phyloP scores from a whole-genome alignment of 2,329 filamentous ascomycete genomes.

The Calonectria hawksworthii region DNA sequence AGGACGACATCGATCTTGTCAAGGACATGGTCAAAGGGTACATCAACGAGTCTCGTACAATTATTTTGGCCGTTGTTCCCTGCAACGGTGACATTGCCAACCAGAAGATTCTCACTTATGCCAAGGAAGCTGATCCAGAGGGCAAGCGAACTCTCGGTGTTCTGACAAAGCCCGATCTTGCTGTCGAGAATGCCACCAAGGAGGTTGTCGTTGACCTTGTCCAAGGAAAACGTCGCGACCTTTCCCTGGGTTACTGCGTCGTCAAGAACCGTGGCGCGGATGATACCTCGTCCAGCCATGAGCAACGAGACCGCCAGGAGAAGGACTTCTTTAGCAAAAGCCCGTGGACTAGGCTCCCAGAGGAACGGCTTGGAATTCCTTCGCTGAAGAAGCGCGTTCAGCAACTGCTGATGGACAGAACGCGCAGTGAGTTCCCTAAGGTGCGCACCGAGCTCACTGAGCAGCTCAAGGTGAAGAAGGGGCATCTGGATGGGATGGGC shows the following conservation, averaged over 20 bases:
- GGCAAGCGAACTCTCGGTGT: constrained; percentile 61
- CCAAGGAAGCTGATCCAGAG: constrained; percentile 53
- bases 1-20: constrained; percentile 60
- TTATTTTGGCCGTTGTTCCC: constrained; percentile 62
- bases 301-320: constrained; percentile 52
- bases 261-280: constrained; percentile 64
- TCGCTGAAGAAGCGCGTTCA: constrained; percentile 54
- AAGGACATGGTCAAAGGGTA: constrained; percentile 62
- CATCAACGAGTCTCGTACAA: constrained; percentile 61
- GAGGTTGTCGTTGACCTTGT: constrained; percentile 58
- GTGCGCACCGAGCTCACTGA: constrained; percentile 49
- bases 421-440: constrained; percentile 55
- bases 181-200: constrained; percentile 56
- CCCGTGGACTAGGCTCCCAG: constrained; percentile 52
- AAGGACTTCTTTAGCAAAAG: constrained; percentile 52
- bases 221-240: constrained; percentile 53
- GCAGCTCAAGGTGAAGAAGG: constrained; percentile 26
- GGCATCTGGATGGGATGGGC: constrained; percentile 48
- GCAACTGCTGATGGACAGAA: constrained; percentile 56
- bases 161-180: constrained; percentile 73
- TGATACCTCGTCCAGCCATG: constrained; percentile 50
- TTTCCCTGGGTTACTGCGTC: constrained; percentile 63
- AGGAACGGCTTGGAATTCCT: constrained; percentile 50
- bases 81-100: constrained; percentile 57
- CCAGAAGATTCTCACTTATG: constrained; percentile 56